A percentile compares a stretch with the other conserved stretches of the same genome.
These are phyloP conservation scores for Leucoagaricus sp. DNA, from an alignment of 1,284 basidiomycete genomes.

Conservation along the genomic window DNA sequence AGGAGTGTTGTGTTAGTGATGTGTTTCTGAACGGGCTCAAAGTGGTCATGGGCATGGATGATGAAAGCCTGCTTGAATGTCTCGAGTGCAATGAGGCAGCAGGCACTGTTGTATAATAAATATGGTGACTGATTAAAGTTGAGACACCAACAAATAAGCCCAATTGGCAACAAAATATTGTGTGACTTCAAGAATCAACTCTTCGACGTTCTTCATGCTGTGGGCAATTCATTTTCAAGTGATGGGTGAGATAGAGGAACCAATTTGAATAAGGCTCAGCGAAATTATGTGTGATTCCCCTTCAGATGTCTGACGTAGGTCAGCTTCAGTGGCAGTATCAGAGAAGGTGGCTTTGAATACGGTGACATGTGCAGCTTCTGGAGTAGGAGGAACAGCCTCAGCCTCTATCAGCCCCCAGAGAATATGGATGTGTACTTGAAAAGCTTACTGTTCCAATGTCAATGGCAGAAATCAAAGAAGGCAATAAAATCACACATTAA, in stretches of 20 bases:
- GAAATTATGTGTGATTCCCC: not conserved
- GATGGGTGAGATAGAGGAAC: not conserved
- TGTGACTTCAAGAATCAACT: not conserved
- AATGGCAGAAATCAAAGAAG: too few relatives aligned
- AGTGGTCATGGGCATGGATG: not conserved
- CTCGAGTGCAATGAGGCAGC: conserved; percentile 2
- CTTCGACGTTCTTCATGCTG: not conserved
- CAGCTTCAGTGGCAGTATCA: not conserved
- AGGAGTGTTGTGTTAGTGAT: not conserved
- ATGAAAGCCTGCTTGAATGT: conserved; percentile 1
- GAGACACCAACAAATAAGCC: not conserved
- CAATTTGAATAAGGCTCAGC: not conserved
- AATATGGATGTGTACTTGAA: not conserved
- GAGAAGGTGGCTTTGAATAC: not conserved
- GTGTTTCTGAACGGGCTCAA: not conserved
- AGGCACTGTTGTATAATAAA: conserved; percentile 2
- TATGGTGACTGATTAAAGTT: not conserved
- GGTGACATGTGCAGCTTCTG: not conserved
- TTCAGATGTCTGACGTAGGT: not conserved
- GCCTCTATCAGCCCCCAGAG: not conserved
- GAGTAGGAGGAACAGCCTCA: not conserved
- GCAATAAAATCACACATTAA: too few relatives aligned
- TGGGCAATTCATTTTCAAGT: not conserved
- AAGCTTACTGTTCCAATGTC: not conserved
- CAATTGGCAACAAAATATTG: not conserved